Evolutionary conservation across 2,329 filamentous ascomycete species (phyloP).

Genomic region (Diaporthe helianthi): DNA sequence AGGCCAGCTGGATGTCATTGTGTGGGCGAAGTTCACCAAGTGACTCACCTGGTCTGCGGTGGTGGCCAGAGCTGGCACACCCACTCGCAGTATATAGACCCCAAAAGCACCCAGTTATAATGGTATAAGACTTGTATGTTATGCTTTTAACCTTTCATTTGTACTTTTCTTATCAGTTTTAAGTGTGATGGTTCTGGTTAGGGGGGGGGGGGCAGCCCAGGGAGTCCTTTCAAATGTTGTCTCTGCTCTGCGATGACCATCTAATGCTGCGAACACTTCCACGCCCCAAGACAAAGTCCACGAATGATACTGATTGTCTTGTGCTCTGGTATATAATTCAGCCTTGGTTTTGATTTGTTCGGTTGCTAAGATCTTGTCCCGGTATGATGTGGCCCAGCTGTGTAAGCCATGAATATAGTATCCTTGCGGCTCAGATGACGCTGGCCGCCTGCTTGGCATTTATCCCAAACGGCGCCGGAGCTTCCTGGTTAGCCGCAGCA

Average conservation of each 20-base stretch:
- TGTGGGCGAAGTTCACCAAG: not conserved
- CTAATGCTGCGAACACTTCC: not conserved
- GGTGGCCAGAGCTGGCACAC: not conserved
- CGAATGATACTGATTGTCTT: not conserved
- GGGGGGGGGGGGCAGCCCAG: not conserved
- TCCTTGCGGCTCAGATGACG: not conserved
- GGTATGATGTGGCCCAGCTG: not conserved
- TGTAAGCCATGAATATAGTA: not conserved
- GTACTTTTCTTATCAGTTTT: not conserved
- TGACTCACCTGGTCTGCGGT: constrained; percentile 7
- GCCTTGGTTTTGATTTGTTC: no score
- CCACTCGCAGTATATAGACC: not conserved
- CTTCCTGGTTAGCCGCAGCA: not conserved
- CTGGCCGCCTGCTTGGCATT: no score
- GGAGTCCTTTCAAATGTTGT: no score
- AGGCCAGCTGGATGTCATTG: not conserved
- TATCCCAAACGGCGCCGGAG: not conserved
- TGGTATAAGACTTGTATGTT: not conserved
- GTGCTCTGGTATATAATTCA: not conserved
- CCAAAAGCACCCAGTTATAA: not conserved
- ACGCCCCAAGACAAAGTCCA: not conserved
- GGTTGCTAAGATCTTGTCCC: not conserved
- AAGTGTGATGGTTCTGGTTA: not conserved
- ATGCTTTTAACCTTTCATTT: no score
- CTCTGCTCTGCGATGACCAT: not conserved